Evolutionary conservation across 2,329 filamentous ascomycete species (phyloP).

Genomic region (Bipolaris victoriae): DNA sequence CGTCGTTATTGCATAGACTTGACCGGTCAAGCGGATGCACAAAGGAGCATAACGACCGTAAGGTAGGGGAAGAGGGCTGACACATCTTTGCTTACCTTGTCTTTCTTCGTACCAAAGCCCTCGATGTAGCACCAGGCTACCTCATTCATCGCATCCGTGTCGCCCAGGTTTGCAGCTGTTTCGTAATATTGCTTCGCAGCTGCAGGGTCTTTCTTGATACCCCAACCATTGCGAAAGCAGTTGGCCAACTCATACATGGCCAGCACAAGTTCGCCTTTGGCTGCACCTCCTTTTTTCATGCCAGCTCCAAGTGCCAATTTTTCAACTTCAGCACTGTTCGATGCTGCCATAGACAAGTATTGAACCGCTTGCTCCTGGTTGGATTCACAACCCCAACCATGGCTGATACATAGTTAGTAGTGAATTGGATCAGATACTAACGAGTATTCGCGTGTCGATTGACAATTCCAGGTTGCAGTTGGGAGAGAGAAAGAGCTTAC

Average conservation of each 20-base stretch:
- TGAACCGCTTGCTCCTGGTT: constrained; percentile 76
- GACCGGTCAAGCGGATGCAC: constrained; percentile 35
- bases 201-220: constrained; percentile 81
- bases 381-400: constrained; percentile 87
- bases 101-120: constrained; percentile 96
- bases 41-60: constrained; percentile 13
- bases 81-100: constrained; percentile 76
- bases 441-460: constrained; percentile 36
- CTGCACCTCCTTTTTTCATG: constrained; percentile 89
- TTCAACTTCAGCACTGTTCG: constrained; percentile 88
- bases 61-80: constrained; percentile 4
- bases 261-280: constrained; percentile 94
- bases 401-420: constrained; percentile 59
- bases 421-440: constrained; percentile 21
- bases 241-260: constrained; percentile 96
- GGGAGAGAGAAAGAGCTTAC: constrained; percentile 55
- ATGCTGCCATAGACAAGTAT: constrained; percentile 86
- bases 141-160: constrained; percentile 98
- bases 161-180: constrained; percentile 93
- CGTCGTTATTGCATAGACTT: constrained; percentile 24
- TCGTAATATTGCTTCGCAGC: constrained; percentile 94
- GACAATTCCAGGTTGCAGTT: constrained; percentile 4
- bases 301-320: constrained; percentile 83
- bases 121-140: constrained; percentile 94
- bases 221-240: constrained; percentile 94